These are phyloP conservation scores for Auriscalpium vulgare DNA, from an alignment of 768 basidiomycete species.

Conservation along the genomic window DNA sequence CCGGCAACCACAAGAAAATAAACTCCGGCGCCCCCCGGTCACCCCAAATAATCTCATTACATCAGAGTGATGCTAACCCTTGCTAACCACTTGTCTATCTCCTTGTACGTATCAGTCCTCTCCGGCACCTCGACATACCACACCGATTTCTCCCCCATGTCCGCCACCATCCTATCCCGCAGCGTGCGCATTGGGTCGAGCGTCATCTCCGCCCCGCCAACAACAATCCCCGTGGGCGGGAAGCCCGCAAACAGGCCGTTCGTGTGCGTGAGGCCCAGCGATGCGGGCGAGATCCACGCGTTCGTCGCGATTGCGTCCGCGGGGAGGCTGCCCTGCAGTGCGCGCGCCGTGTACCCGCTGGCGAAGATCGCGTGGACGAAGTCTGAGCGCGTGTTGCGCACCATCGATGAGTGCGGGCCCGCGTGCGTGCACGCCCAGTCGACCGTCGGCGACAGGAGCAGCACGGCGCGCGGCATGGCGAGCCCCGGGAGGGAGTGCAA, in stretches of 20 bases:
- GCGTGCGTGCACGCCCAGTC: constrained; percentile 3
- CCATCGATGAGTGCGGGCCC: constrained; percentile 2
- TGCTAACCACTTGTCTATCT: constrained; percentile 10
- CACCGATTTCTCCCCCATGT: constrained; percentile 24
- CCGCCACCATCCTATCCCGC: constrained; percentile 20
- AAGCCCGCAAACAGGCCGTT: constrained; percentile 21
- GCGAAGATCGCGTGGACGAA: background rate
- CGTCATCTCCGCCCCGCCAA: constrained; percentile 25
- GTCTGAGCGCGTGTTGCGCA: constrained; percentile 3
- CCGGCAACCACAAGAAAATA: no score
- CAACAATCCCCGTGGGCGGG: constrained; percentile 26
- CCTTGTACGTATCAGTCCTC: constrained; percentile 14
- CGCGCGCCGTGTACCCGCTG: constrained; percentile 2
- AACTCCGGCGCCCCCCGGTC: no score
- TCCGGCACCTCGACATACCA: constrained; percentile 22
- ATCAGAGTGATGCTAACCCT: no score
- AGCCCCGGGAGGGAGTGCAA: background rate
- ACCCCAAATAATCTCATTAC: no score
- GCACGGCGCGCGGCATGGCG: background rate
- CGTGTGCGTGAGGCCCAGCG: constrained; percentile 1
- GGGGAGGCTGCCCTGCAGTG: constrained; percentile 9
- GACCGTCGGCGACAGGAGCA: constrained; percentile 6
- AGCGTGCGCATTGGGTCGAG: constrained; percentile 28
- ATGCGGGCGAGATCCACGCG: constrained; percentile 13
- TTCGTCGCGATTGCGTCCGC: constrained; percentile 3